Conservation (phyloP, 176 grass and related monocot genomes). For the Aegilops bicornis region DNA sequence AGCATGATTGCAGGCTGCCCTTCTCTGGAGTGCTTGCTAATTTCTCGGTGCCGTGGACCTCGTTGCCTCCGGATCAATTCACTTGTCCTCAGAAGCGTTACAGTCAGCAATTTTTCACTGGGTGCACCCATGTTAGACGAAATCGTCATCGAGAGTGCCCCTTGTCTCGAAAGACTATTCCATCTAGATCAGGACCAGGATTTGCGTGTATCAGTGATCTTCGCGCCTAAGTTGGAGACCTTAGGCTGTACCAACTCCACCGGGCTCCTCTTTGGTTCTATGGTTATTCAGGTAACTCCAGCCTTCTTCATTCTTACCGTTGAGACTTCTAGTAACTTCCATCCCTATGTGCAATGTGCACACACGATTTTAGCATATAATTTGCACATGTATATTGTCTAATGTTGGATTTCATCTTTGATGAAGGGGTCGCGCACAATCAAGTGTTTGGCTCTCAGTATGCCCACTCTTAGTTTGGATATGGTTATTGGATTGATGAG, state of each 20-base stretch:
- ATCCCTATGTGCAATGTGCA: too few species aligned
- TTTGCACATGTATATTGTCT: not conserved
- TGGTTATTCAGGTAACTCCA: not conserved
- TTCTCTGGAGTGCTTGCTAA: not conserved
- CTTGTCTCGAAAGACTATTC: not conserved
- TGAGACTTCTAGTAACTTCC: not conserved
- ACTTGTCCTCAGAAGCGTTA: not conserved
- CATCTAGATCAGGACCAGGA: not conserved
- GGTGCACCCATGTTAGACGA: not conserved
- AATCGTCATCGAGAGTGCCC: not conserved
- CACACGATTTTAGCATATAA: too few species aligned
- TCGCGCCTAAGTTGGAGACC: not conserved
- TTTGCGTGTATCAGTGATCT: not conserved
- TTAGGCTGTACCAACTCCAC: not conserved
- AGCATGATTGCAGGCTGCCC: not conserved
- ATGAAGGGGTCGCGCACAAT: not conserved
- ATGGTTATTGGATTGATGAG: not conserved
- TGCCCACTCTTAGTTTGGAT: not conserved
- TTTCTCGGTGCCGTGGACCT: not conserved
- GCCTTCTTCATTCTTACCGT: not conserved
- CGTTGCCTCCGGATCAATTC: not conserved
- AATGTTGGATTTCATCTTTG: not conserved
- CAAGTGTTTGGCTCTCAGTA: not conserved
- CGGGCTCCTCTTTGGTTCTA: not conserved
- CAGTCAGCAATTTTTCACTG: too few species aligned